These are phyloP conservation scores for Monosporascus sp. DNA, from an alignment of 2,329 filamentous ascomycete genomes.

Conservation along the genomic window DNA sequence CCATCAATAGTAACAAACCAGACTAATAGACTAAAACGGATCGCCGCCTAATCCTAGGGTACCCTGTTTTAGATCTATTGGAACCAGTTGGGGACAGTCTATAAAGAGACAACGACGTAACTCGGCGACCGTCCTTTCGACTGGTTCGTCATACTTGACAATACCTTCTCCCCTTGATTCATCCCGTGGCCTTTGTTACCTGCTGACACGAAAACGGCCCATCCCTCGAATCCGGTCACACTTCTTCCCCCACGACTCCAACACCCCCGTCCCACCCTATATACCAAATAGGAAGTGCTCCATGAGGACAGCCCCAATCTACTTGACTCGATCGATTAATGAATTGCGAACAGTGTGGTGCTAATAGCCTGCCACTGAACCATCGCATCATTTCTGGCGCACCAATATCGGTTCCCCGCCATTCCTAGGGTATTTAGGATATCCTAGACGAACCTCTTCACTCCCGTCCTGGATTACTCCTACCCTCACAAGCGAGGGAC, in stretches of 20 bases:
- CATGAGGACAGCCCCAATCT: not conserved
- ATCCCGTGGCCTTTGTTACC: not conserved
- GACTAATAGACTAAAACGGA: not conserved
- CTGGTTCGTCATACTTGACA: not conserved
- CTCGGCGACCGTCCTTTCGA: not conserved
- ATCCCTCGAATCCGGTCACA: not conserved
- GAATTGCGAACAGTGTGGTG: not conserved
- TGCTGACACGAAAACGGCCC: not conserved
- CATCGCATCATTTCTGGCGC: not conserved
- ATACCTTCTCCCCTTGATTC: not conserved
- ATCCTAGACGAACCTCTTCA: too few relatives aligned
- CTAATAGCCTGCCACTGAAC: not conserved
- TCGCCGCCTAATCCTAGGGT: not conserved
- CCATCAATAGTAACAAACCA: not conserved
- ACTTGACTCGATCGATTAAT: not conserved
- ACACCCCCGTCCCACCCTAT: not conserved
- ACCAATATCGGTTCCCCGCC: not conserved
- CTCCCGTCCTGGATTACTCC: too few relatives aligned
- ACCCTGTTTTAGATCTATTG: not conserved
- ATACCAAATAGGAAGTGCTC: conserved; percentile 1
- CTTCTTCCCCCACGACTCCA: not conserved
- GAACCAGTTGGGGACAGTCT: not conserved
- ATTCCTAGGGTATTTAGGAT: not conserved
- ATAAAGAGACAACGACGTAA: not conserved
- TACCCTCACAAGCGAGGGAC: too few relatives aligned